Base-by-base conservation (phyloP, 306 rosid genomes). In the Pyrus bretschneideri region DNA sequence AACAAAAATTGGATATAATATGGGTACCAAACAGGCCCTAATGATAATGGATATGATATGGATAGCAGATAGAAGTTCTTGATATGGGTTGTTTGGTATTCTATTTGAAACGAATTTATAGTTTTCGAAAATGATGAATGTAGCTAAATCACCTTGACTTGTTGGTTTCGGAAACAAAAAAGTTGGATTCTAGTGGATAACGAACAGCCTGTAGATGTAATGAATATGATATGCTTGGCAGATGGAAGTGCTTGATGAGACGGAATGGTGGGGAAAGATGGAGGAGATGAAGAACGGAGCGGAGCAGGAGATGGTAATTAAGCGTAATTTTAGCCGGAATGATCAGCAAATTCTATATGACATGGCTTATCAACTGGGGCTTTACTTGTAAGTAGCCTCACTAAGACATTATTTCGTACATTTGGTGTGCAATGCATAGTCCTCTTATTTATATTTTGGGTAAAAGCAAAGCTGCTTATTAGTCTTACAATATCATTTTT, bases 251-350 rank as follows among this genome's bases (percentile, higher is more conserved):
- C 80, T 94, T 60, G 91, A 90, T 79, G 90, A 86, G 81, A 90
- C 80, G 74, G 98, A 92, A 71, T 94, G 94, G 93, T 87, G 91
- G 96, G 86, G 81, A 51, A 92, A 89, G 82, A 89, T 94, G 76
- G 90, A 85, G 81, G 87, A 85, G 85, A 87, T 94, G 91, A 89
- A 87, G 80, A 69, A 70, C 78, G 93, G 95, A 80, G 87, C 83
- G 63, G 97, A 86, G 67, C 91, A 88, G 31, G 98, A 94, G 80
- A 75, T 92, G 89, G 76, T 94, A 60, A 86, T 92, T 70, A 90
- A 88, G 87, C 91, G 83, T 29, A 78, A 83, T 84, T 94, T 84
- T 51, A 86, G 90, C 77, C 76, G 91, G 31, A 76, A 72, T 22
- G 96, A 90, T 69, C 98, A 92, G 85, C 91, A 92, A 86, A 85